phyloP scores from a whole-genome alignment of 1,284 basidiomycete genomes.

The Fistulinella cinereoalba region DNA sequence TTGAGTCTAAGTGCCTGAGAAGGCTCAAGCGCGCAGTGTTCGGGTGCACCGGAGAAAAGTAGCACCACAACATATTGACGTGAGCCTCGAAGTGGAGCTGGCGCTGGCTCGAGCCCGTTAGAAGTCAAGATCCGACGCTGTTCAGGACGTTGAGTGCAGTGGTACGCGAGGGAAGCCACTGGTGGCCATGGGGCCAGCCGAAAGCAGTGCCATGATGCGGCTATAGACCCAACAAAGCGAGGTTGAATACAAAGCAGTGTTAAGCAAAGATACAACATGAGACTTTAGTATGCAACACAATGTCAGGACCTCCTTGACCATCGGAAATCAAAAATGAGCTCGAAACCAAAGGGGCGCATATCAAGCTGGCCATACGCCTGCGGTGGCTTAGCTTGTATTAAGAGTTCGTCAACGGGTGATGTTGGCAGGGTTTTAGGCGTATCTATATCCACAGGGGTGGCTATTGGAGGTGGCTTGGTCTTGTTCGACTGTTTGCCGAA shows the following conservation, averaged over 20 bases:
- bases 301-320: conserved; percentile 46
- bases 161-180: too few species aligned
- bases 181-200: too few species aligned
- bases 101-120: too few species aligned
- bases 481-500: conserved; percentile 14
- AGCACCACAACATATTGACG: too few species aligned
- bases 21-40: too few species aligned
- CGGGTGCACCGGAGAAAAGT: too few species aligned
- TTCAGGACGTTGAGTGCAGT: too few species aligned
- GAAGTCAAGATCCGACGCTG: too few species aligned
- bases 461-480: neutral
- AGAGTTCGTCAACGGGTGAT: neutral
- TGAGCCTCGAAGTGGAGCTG: too few species aligned
- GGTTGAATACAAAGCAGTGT: conserved; percentile 15
- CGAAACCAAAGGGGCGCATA: conserved; percentile 66
- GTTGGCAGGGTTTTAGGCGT: conserved; percentile 6
- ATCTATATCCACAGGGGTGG: neutral
- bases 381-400: conserved; percentile 4
- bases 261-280: conserved; percentile 22
- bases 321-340: conserved; percentile 66
- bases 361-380: conserved; percentile 59
- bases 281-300: conserved; percentile 12
- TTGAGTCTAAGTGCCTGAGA: too few species aligned
- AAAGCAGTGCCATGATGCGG: too few species aligned
- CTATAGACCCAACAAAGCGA: neutral